Evolutionary conservation across 2,329 filamentous ascomycete species (phyloP).

Genomic region (Hymenoscyphus fructigenus): DNA sequence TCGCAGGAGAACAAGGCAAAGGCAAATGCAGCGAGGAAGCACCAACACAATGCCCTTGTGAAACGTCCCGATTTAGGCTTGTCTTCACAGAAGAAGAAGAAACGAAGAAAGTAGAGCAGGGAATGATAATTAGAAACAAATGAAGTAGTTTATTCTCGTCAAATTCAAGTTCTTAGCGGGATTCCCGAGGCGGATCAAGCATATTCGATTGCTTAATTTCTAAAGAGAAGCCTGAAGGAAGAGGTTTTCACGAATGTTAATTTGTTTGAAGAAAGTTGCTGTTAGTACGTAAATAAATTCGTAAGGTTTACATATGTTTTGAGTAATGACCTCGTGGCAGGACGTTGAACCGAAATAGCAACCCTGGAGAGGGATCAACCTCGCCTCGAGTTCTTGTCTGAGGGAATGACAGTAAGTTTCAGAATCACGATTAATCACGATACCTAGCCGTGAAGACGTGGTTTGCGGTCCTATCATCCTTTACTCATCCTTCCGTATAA

Average conservation of each 20-base stretch:
- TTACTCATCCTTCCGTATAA: neutral
- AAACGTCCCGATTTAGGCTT: slow-evolving; percentile 18
- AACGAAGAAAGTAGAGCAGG: slow-evolving; percentile 16
- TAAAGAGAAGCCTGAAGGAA: neutral
- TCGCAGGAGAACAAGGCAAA: neutral
- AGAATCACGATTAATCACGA: neutral
- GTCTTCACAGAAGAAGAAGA: slow-evolving; percentile 24
- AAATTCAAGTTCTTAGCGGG: neutral
- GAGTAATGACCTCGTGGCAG: neutral
- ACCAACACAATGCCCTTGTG: slow-evolving; percentile 10
- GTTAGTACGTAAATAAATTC: neutral
- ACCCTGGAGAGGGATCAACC: neutral
- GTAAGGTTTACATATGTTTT: neutral
- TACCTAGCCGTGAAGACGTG: neutral
- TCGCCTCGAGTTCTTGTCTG: neutral
- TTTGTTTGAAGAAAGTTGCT: neutral
- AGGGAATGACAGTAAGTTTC: neutral
- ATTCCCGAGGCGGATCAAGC: neutral
- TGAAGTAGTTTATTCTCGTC: neutral
- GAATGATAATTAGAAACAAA: neutral
- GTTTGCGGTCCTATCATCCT: neutral
- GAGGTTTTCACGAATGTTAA: neutral
- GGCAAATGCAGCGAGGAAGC: slow-evolving; percentile 7
- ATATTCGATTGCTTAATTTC: neutral
- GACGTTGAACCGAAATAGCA: neutral